Evolutionary conservation across 1,139 yeast species (phyloP), one percentile per base, ranked within the genome.

Genomic region (Hemisphaericaspora subhashii): DNA sequence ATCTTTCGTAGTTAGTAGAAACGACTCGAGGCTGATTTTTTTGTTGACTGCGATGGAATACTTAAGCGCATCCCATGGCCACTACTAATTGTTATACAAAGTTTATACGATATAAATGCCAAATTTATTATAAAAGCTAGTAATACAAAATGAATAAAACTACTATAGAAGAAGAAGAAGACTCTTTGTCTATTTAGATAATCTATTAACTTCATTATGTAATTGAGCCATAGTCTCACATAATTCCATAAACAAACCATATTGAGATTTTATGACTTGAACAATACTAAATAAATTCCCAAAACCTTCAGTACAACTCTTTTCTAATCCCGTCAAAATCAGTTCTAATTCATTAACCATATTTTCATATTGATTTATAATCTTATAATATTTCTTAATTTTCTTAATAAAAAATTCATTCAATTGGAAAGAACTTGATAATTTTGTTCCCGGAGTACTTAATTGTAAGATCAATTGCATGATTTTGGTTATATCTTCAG

Each of bases 181-280:
- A n/a, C n/a, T n/a, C 3, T 9, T 3, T 2, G 11, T 42, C 42
- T 41, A 42, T 40, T 52, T 52, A 13, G 44, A 36, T 30, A 53
- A 37, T 42, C 52, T 58, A 38, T 51, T 54, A 15, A 62, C 50
- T 44, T 80, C 81, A 51, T 84, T 89, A 62, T 92, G 98, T 38
- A 88, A 66, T 53, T 86, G 95, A 2, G 98, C 98, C 54, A 90
- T 83, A 25, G 82, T 77, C 61, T 89, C 95, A 42, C 96, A 90
- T 37, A 89, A 72, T 53, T 89, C 95, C 90, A 92, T 86, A 62
- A 90, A 90, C 47, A 90, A 70, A 40, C 74, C 72, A 60, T 88
- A 88, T 63, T 90, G 97, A 50, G 85, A 88, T 50, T 83, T 81
- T 23, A 92, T 73, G 0, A 95, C 85, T 34, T 73, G 72, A 21